Evolutionary conservation across 2,329 filamentous ascomycete genomes (phyloP), one percentile per base, ranked within the genome.

Genomic region (Fusarium robinianum): DNA sequence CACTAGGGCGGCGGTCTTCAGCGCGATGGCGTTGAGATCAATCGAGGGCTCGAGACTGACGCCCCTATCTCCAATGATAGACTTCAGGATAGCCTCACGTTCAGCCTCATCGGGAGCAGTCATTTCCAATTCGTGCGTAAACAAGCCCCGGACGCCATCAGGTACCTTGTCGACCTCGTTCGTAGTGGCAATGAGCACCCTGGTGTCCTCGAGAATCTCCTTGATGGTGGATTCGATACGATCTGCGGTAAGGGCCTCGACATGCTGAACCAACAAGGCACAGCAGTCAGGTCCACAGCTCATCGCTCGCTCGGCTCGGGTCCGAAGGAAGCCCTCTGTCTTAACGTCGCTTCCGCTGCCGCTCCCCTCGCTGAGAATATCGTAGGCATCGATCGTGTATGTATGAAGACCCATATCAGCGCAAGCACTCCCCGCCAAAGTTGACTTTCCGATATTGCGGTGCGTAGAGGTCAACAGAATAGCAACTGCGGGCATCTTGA

Each of bases 101-200:
- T 97, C 92, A 17, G 83, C 84, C 66, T 99, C 94, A 58, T 97
- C 91, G 0, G 94, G 94, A 0, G 94, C 94, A 30, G 77, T 82
- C 81, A 99, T 90, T 63, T 97, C 92, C 27, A 99, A 77, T 67
- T 99, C 94, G 61, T 99, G 92, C 0, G 90, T 96, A 66, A 99
- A 97, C 3, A 97, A 75, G 8, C 90, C 90, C 39, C 94, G 83
- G 14, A 97, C 84, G 1, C 88, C 88, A 60, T 96, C 91, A 0
- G 92, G 88, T 2, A 99, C 82, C 67, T 97, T 95, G 64, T 97
- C 94, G 1, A 96, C 84, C 57, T 97, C 92, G 6, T 90, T 96
- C 0, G 92, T 96, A 0, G 94, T 99, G 1, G 94, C 92, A 57
- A 99, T 84, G 16, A 99, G 72, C 3, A 97, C 88, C 41, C 94